Conservation (phyloP, 2,329 filamentous ascomycete genomes). For the Fusarium floridanum region DNA sequence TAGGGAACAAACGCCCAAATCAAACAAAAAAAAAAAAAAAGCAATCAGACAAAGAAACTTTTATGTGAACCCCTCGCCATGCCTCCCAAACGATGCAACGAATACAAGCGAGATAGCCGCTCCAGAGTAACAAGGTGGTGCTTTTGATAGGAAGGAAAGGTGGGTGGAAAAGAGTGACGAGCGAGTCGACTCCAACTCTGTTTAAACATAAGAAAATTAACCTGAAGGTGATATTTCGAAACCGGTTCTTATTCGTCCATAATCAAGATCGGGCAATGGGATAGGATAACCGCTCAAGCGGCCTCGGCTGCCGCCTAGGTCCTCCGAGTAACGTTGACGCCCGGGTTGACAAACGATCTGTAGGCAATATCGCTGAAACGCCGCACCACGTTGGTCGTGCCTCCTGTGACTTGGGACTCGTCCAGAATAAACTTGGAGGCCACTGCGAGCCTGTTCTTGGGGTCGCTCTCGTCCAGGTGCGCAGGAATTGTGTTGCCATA, state of each 20-base stretch:
- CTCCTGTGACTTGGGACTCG: conserved; percentile 72
- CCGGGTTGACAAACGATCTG: conserved; percentile 69
- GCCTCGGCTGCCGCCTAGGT: conserved; percentile 20
- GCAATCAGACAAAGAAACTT: conserved; percentile 39
- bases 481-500: conserved; percentile 68
- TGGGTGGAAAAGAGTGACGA: conserved; percentile 17
- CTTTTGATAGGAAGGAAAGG: conserved; percentile 38
- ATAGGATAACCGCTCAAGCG: neutral
- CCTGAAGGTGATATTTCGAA: neutral
- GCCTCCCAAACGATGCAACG: conserved; percentile 51
- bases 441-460: conserved; percentile 75
- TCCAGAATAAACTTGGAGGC: conserved; percentile 78
- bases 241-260: neutral
- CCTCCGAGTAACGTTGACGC: conserved; percentile 59
- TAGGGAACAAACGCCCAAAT: conserved; percentile 43
- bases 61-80: conserved; percentile 50
- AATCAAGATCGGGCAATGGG: neutral
- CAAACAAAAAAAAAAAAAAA: conserved; percentile 26
- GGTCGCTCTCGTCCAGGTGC: conserved; percentile 75
- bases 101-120: conserved; percentile 32
- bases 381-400: conserved; percentile 80
- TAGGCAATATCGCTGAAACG: conserved; percentile 77
- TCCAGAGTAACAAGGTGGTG: conserved; percentile 31
- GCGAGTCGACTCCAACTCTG: conserved; percentile 9
- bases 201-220: conserved; percentile 40